phyloP scores from a whole-genome alignment of 202 grass and related monocot genomes.

The Dendrocalamus latiflorus region DNA sequence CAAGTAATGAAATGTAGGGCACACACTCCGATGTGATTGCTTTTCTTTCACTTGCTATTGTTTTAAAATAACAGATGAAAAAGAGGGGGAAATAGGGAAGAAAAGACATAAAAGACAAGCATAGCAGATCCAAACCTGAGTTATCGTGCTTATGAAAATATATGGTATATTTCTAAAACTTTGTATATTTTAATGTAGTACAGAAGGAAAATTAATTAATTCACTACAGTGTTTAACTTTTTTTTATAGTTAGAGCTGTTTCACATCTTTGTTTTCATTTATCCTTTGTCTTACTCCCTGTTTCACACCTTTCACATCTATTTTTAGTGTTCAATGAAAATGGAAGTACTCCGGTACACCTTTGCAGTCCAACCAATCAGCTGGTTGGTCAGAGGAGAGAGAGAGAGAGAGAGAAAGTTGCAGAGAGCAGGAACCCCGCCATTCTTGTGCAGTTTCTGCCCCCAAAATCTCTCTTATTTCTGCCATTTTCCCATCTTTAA shows the following conservation, averaged over 20 bases:
- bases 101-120: background rate
- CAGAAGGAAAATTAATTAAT: background rate
- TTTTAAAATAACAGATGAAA: background rate
- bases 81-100: background rate
- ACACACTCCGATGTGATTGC: background rate
- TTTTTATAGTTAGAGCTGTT: background rate
- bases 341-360: constrained; percentile 2
- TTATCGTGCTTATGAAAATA: background rate
- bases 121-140: background rate
- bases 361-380: constrained; percentile 47
- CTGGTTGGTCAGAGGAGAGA: constrained; percentile 28
- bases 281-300: background rate
- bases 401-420: background rate
- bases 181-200: background rate
- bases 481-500: constrained; percentile 20
- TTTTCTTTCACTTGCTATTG: background rate
- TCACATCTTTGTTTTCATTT: background rate
- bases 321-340: background rate
- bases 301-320: background rate
- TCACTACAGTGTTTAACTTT: background rate
- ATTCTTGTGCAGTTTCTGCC: constrained; percentile 37
- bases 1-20: background rate
- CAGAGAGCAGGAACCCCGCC: constrained; percentile 23
- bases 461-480: constrained; percentile 21
- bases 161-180: background rate